phyloP scores from a whole-genome alignment of 78 protist species.

The Diacronema lutheri region DNA sequence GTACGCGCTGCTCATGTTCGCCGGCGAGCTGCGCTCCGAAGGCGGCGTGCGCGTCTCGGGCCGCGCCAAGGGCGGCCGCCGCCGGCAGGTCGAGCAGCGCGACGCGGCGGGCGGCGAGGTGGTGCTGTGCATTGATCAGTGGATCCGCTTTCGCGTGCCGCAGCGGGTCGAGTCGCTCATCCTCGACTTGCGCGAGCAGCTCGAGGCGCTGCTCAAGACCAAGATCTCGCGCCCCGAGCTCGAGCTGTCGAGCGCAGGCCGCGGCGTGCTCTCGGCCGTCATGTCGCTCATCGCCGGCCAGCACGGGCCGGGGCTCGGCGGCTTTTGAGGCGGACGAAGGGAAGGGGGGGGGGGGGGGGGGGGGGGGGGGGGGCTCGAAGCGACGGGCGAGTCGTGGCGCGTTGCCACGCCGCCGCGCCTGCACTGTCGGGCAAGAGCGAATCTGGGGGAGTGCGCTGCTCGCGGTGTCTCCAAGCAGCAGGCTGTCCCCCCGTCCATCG shows the following conservation, averaged over 20 bases:
- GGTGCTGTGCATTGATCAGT: slow-evolving; percentile 42
- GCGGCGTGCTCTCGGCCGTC: neutral
- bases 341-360: too few relatives aligned
- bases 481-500: too few relatives aligned
- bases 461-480: too few relatives aligned
- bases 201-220: neutral
- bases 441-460: too few relatives aligned
- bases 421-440: too few relatives aligned
- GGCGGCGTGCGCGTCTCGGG: neutral
- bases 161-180: neutral
- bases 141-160: slow-evolving; percentile 52
- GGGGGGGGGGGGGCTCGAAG: too few relatives aligned
- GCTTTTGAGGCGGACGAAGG: too few relatives aligned
- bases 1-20: slow-evolving; percentile 67
- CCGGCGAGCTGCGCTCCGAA: slow-evolving; percentile 42
- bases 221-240: neutral
- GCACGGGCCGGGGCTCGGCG: too few relatives aligned
- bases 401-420: too few relatives aligned
- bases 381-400: too few relatives aligned
- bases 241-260: neutral
- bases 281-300: neutral
- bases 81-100: too few relatives aligned
- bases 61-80: neutral
- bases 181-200: neutral
- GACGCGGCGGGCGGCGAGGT: neutral